A percentile compares a stretch with the other conserved stretches of the same genome.
These are phyloP conservation scores for Penicillium verhagenii DNA, from an alignment of 495 filamentous ascomycete genomes.

Conservation along the genomic window DNA sequence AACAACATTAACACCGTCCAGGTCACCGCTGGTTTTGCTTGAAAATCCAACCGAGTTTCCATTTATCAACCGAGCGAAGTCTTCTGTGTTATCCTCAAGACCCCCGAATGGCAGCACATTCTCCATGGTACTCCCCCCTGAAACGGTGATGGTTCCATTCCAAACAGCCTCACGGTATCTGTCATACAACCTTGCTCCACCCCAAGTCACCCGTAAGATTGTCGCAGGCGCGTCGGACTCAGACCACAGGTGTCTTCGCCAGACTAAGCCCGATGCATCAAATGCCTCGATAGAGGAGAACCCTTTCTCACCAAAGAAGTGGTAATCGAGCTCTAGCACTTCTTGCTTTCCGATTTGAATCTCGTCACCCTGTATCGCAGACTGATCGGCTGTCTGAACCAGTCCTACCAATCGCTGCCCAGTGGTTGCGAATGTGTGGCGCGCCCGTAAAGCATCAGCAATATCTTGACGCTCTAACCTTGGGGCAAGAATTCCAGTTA, in stretches of 20 bases:
- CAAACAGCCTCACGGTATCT: constrained; percentile 26
- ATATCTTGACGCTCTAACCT: constrained; percentile 13
- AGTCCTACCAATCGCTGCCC: constrained; percentile 25
- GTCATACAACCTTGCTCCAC: constrained; percentile 22
- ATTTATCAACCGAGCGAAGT: constrained; percentile 2
- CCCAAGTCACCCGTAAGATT: constrained; percentile 19
- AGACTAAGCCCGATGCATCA: constrained; percentile 17
- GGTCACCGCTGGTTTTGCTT: constrained; percentile 29
- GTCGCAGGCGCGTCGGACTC: constrained; percentile 9
- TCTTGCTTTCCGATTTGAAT: background rate
- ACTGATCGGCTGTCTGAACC: background rate
- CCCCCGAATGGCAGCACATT: constrained; percentile 14
- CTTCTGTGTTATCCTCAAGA: constrained; percentile 18
- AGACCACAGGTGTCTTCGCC: constrained; percentile 15
- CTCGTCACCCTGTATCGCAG: constrained; percentile 24
- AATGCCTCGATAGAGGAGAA: constrained; percentile 27
- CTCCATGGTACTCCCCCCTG: background rate
- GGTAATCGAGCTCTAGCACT: constrained; percentile 15
- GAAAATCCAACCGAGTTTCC: constrained; percentile 9
- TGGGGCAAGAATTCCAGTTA: constrained; percentile 19
- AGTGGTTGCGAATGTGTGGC: constrained; percentile 27
- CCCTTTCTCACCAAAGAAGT: constrained; percentile 18
- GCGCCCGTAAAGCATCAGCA: constrained; percentile 16
- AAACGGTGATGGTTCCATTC: constrained; percentile 14
- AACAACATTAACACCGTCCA: constrained; percentile 24